phyloP scores from a whole-genome alignment of 768 basidiomycete species.

The Rhizopogon vesiculosus region DNA sequence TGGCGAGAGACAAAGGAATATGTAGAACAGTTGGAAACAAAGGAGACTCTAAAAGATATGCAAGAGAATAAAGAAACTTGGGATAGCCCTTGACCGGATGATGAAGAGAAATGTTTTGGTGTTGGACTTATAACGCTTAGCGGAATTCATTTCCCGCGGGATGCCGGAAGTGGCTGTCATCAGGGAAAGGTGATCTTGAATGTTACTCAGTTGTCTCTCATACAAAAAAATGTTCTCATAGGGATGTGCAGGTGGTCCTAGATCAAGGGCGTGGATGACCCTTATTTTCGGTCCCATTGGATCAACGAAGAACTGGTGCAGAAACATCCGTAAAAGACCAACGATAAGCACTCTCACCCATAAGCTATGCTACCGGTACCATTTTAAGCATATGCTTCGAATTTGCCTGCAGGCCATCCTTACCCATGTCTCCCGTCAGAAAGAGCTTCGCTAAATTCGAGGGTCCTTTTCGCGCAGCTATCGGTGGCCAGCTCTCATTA shows the following conservation, averaged over 20 bases:
- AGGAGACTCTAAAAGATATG: background rate
- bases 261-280: slow-evolving; percentile 6
- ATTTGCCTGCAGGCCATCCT: slow-evolving; percentile 13
- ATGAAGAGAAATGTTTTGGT: slow-evolving; percentile 11
- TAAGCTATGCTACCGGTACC: slow-evolving; percentile 4
- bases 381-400: slow-evolving; percentile 11
- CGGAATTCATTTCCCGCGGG: slow-evolving; percentile 16
- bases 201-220: slow-evolving; percentile 2
- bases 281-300: slow-evolving; percentile 11
- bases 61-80: slow-evolving; percentile 13
- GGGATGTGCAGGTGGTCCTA: slow-evolving; percentile 9
- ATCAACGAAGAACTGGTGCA: slow-evolving; percentile 6
- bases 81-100: slow-evolving; percentile 2
- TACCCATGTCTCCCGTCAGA: slow-evolving; percentile 16
- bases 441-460: slow-evolving; percentile 23
- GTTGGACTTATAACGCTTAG: slow-evolving; percentile 15
- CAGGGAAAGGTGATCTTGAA: slow-evolving; percentile 8
- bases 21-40: slow-evolving; percentile 1
- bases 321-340: slow-evolving; percentile 5
- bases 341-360: slow-evolving; percentile 11
- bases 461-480: slow-evolving; percentile 13
- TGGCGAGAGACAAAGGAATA: slow-evolving; percentile 19
- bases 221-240: slow-evolving; percentile 13
- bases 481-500: background rate
- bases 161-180: slow-evolving; percentile 7